Base-by-base conservation (phyloP, 1,284 basidiomycete genomes). In the Trametes pubescens region DNA sequence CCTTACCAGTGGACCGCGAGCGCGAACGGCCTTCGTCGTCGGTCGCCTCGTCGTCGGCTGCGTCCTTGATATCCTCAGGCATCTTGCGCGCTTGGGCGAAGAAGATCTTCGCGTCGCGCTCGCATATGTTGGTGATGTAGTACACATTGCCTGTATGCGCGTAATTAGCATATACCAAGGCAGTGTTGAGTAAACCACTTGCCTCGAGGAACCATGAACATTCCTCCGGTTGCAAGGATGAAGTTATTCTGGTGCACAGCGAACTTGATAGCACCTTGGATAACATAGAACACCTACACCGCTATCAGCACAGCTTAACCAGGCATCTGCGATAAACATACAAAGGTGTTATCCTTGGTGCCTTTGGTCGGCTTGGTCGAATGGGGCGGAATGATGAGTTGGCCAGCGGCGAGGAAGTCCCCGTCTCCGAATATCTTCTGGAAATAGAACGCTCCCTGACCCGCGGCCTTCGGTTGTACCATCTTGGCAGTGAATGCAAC, bases 341-440 rank as follows among this genome's bases (percentile, higher is more conserved):
- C 97, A 77, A 98, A 99, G 59, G 92, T 93, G 72, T 99, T 99
- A 74, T 99, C 97, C 74, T 93, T 95, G 7, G 94, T 90, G 48
- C 87, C 85, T 77, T 99, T 99, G 57, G 85, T 88, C 1, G 94
- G 93, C 78, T 99, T 99, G 66, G 86, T 82, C 24, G 86, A 86
- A 1, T 86, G 82, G 0, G 91, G 86, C 4, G 94, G 94, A 44
- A 99, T 91, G 54, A 88, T 82, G 38, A 99, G 82, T 59, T 95
- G 86, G 0, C 98, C 98, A 18, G 94, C 91, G 0, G 96, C 96
- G 71, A 98, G 89, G 74, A 94, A 96, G 53, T 94, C 89, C 53
- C 88, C 91, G 68, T 98, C 95, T n/a, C 90, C 89, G 75, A 98
- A 98, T n/a, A 97, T 86, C 78, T 97, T 98, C 74, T 98, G 91